Evolutionary conservation across 2,329 filamentous ascomycete species (phyloP).

Genomic region (Aureobasidium subglaciale): DNA sequence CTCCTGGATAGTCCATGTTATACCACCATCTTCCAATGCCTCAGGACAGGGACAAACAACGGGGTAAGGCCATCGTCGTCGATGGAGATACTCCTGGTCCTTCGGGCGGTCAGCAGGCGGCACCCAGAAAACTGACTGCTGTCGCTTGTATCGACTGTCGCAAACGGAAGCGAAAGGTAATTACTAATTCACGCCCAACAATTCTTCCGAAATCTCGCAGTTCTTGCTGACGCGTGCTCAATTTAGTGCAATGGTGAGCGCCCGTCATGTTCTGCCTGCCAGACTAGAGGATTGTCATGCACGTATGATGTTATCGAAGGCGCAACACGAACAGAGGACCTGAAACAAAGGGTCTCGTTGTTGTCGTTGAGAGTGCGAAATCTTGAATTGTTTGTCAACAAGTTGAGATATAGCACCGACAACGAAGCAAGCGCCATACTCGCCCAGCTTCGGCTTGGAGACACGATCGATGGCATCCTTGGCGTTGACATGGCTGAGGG

Average conservation of each 20-base stretch:
- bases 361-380: not conserved
- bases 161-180: conserved; percentile 14
- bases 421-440: conserved; percentile 8
- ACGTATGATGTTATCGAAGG: conserved; percentile 12
- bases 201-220: not conserved
- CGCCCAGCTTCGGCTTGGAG: conserved; percentile 13
- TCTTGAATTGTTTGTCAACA: conserved; percentile 10
- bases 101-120: not conserved
- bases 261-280: conserved; percentile 11
- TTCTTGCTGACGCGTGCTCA: not conserved
- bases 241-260: conserved; percentile 9
- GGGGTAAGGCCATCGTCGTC: not conserved
- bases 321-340: conserved; percentile 4
- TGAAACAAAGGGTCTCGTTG: conserved; percentile 3
- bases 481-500: not conserved
- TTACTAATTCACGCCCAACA: not conserved
- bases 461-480: conserved; percentile 2
- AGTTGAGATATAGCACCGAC: conserved; percentile 7
- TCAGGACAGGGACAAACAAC: conserved; percentile 12
- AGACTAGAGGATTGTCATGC: conserved; percentile 2
- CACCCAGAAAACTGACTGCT: conserved; percentile 10
- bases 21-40: conserved; percentile 3
- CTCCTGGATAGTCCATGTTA: conserved; percentile 1
- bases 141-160: conserved; percentile 12
- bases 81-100: not conserved